A percentile compares a stretch with the other conserved stretches of the same genome.
phyloP scores from a whole-genome alignment of 768 basidiomycete genomes.

The Guyanaporus albipodus region DNA sequence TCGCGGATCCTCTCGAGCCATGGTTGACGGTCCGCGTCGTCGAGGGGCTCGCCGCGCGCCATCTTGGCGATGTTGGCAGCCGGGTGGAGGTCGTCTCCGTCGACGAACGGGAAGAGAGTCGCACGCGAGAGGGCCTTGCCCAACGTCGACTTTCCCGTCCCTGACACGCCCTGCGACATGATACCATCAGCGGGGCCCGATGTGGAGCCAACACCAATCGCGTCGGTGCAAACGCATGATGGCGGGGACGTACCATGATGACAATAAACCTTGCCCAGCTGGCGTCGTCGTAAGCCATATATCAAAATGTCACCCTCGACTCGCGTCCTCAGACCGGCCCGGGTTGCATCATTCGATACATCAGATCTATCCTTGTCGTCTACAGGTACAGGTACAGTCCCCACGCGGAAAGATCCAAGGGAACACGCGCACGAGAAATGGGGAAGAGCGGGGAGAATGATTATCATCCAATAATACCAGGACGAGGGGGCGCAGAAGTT shows the following conservation, averaged over 20 bases:
- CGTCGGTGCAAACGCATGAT: background rate
- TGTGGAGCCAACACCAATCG: no score
- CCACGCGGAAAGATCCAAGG: background rate
- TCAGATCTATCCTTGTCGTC: conserved; percentile 6
- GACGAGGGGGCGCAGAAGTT: background rate
- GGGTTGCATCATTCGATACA: no score
- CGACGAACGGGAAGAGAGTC: conserved; percentile 73
- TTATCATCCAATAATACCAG: no score
- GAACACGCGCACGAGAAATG: no score
- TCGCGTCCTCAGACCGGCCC: no score
- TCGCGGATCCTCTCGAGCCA: conserved; percentile 77
- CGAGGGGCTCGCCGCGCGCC: conserved; percentile 69
- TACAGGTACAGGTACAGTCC: conserved; percentile 8
- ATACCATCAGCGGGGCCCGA: no score
- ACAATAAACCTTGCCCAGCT: conserved; percentile 36
- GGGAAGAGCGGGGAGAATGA: no score
- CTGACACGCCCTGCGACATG: conserved; percentile 58
- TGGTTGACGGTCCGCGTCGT: conserved; percentile 77
- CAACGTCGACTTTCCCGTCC: conserved; percentile 70
- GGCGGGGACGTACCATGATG: conserved; percentile 42
- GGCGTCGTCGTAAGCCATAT: no score
- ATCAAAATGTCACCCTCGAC: no score
- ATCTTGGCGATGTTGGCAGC: conserved; percentile 83
- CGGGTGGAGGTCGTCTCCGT: conserved; percentile 89
- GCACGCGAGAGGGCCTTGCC: conserved; percentile 57